phyloP scores from a whole-genome alignment of 306 rosid genomes.

The Sicyos edulis region DNA sequence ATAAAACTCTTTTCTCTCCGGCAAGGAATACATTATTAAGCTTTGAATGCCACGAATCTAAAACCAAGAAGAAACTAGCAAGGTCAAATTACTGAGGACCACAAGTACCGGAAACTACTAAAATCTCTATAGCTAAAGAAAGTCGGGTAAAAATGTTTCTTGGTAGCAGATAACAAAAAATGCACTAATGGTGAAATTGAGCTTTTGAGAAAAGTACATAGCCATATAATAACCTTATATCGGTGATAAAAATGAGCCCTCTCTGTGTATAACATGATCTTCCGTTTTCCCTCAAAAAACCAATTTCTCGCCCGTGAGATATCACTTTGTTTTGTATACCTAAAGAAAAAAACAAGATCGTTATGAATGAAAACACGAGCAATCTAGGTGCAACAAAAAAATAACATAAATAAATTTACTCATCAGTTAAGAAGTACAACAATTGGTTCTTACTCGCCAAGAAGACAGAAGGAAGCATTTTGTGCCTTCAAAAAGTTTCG shows the following conservation, averaged over 20 bases:
- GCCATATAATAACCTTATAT: conserved; percentile 52
- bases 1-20: conserved; percentile 87
- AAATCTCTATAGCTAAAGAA: not conserved
- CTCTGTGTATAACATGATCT: conserved; percentile 85
- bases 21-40: conserved; percentile 69
- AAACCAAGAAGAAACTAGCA: conserved; percentile 22
- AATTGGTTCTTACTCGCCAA: conserved; percentile 73
- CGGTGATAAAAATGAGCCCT: conserved; percentile 87
- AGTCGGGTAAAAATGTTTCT: not conserved
- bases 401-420: not conserved
- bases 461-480: conserved; percentile 78
- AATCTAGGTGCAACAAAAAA: conserved; percentile 5
- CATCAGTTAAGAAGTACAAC: conserved; percentile 10
- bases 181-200: not conserved
- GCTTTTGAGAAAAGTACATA: conserved; percentile 9
- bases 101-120: not conserved
- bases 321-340: conserved; percentile 74
- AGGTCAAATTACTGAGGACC: not conserved
- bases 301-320: conserved; percentile 77
- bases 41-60: conserved; percentile 83
- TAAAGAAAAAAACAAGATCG: conserved; percentile 27
- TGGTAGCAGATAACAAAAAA: not conserved
- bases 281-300: conserved; percentile 72
- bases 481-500: conserved; percentile 77
- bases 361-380: conserved; percentile 17